phyloP scores from a whole-genome alignment of 1,139 yeast genomes.

The Fermentozyma sake region DNA sequence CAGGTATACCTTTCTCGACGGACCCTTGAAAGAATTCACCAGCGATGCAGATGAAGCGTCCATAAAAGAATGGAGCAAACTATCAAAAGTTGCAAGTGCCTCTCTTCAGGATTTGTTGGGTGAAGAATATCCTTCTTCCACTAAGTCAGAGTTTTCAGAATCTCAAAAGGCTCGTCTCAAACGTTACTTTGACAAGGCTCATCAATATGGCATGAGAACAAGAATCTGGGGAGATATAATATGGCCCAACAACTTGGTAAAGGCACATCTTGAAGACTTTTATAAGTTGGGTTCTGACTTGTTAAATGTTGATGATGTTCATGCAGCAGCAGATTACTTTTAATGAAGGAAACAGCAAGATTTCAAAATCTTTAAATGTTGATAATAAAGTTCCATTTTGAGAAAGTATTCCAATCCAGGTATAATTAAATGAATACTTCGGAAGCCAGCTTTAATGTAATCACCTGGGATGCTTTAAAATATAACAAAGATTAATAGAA shows the following conservation, averaged over 20 bases:
- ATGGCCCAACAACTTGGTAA: constrained; percentile 32
- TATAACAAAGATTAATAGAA: too few relatives aligned
- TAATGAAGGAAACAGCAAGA: neutral
- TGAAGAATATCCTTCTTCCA: constrained; percentile 11
- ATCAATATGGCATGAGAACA: constrained; percentile 32
- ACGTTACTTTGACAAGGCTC: constrained; percentile 26
- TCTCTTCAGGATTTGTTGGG: constrained; percentile 31
- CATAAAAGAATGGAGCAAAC: constrained; percentile 18
- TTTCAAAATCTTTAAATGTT: too few relatives aligned
- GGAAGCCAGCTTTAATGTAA: too few relatives aligned
- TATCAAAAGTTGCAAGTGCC: constrained; percentile 34
- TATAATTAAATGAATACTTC: too few relatives aligned
- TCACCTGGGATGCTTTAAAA: too few relatives aligned
- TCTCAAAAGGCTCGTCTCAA: constrained; percentile 18
- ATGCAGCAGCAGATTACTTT: constrained; percentile 16
- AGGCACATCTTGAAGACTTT: constrained; percentile 25
- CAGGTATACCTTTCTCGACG: constrained; percentile 37
- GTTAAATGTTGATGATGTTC: constrained; percentile 37
- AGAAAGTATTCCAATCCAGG: too few relatives aligned
- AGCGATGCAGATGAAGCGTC: constrained; percentile 8
- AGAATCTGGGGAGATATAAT: constrained; percentile 42
- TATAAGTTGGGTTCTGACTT: constrained; percentile 32
- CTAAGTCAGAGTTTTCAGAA: constrained; percentile 14
- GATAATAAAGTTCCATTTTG: too few relatives aligned
- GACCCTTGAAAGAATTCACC: constrained; percentile 27